Base-by-base conservation (phyloP, 2,329 filamentous ascomycete genomes). In the Emergomyces orientalis region DNA sequence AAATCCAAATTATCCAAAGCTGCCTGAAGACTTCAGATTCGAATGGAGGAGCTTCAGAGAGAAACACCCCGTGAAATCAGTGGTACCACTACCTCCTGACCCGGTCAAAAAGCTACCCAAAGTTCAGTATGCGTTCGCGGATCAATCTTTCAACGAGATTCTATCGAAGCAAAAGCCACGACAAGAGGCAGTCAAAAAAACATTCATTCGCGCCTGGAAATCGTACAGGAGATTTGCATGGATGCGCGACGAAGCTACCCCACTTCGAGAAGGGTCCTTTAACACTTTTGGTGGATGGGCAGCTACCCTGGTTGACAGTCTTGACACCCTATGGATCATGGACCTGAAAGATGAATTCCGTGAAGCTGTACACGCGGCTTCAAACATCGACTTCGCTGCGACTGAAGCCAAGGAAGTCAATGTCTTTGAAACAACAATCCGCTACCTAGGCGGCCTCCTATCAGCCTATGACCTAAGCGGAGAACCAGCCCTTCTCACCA, bases 261-360 rank as follows among this genome's bases (percentile, higher is more conserved):
- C 86, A 2, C 68, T 88, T 11, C 79, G 79, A 17, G 25, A n/a
- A n/a, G 84, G 79, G 9, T 68, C 72, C 1, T 76, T 73, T 58
- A 79, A 80, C 52, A 80, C 87, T 67, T 88, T 87, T 73, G 84
- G 83, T 14, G 86, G 86, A 30, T 85, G 82, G 79, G 83, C 78
- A 0, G 84, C 84, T 2, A 86, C 84, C 0, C 71, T 87, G 57
- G 80, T 87, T 27, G 85, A 88, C 68, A 74, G 79, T 0, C 76
- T 87, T 59, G 84, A 86, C 64, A 85, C 84, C 0, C 78, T 87
- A 2, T 82, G 80, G 77, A 86, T 88, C 54, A 85, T 87, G 84
- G 84, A 74, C 13, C 71, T 86, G 52, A 73, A 78, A 34, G 75
- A 80, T 0, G 85, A 87, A 37, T 86, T 87, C 66, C 73, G 79